Conservation (phyloP, 73 alveolate genomes). For the Stentor coeruleus region DNA sequence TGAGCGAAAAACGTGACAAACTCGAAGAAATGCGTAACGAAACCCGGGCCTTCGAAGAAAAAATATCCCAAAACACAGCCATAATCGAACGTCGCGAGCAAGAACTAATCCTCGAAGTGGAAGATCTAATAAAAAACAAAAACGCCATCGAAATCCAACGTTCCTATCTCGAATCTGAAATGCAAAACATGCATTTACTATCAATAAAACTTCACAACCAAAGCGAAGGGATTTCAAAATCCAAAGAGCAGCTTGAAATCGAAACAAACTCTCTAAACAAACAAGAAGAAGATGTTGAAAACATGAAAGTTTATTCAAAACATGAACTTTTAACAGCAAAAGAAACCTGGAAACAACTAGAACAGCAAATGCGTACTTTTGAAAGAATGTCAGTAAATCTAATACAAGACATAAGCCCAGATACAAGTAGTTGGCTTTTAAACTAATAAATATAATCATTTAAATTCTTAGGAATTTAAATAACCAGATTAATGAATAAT, state of each 20-base stretch:
- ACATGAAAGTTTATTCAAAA: background rate
- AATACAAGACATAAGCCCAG: background rate
- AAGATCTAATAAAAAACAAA: background rate
- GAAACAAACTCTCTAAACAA: background rate
- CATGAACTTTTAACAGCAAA: background rate
- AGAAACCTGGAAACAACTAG: background rate
- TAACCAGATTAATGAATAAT: no score
- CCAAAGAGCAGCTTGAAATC: conserved; percentile 8
- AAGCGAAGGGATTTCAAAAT: background rate
- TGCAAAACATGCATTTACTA: background rate
- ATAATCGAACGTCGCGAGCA: background rate
- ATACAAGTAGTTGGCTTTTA: no score
- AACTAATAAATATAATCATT: no score
- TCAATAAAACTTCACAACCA: background rate
- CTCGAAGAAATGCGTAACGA: conserved; percentile 1
- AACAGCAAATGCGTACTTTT: conserved; percentile 11
- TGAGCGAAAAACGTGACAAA: background rate
- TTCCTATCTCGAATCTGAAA: background rate
- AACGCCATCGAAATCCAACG: background rate
- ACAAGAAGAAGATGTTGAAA: conserved; percentile 9
- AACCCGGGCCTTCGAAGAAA: background rate
- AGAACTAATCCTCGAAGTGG: background rate
- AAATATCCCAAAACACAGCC: background rate
- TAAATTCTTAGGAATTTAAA: no score
- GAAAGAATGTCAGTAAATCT: conserved; percentile 8